phyloP scores from a whole-genome alignment of 352 stramenopile species.

The Phytophthora pisi region DNA sequence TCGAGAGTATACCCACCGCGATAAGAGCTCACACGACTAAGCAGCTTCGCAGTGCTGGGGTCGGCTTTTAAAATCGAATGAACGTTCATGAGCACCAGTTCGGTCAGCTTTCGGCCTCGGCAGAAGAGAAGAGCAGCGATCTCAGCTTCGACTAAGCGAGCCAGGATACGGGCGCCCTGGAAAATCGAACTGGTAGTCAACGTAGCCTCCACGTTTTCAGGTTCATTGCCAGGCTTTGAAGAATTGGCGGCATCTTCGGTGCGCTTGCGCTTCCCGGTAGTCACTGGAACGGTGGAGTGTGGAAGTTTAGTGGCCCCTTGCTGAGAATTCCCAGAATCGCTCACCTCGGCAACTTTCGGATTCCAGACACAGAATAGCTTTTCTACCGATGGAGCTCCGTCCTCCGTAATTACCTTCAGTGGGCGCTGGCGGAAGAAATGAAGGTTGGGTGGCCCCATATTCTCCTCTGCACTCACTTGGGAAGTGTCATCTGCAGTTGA shows the following conservation, averaged over 20 bases:
- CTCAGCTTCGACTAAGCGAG: conserved; percentile 86
- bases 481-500: not conserved
- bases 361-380: conserved; percentile 98
- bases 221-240: not conserved
- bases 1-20: conserved; percentile 95
- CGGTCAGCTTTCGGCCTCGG: conserved; percentile 93
- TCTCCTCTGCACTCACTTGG: conserved; percentile 1
- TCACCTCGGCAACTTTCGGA: conserved; percentile 59
- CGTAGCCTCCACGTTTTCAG: conserved; percentile 3
- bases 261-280: conserved; percentile 32
- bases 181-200: conserved; percentile 76
- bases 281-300: not conserved
- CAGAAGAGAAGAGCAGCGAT: conserved; percentile 97
- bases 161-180: conserved; percentile 93
- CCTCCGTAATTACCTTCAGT: conserved; percentile 83
- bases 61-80: conserved; percentile 65
- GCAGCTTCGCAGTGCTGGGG: conserved; percentile 36
- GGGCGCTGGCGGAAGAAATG: conserved; percentile 67
- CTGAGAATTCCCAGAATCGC: not conserved
- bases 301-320: not conserved
- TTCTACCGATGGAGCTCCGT: conserved; percentile 88
- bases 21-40: conserved; percentile 90
- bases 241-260: not conserved
- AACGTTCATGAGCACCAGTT: conserved; percentile 91
- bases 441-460: conserved; percentile 41